Conservation (phyloP, 371 early-diverging fungal genomes). For the Mortierella sp. region DNA sequence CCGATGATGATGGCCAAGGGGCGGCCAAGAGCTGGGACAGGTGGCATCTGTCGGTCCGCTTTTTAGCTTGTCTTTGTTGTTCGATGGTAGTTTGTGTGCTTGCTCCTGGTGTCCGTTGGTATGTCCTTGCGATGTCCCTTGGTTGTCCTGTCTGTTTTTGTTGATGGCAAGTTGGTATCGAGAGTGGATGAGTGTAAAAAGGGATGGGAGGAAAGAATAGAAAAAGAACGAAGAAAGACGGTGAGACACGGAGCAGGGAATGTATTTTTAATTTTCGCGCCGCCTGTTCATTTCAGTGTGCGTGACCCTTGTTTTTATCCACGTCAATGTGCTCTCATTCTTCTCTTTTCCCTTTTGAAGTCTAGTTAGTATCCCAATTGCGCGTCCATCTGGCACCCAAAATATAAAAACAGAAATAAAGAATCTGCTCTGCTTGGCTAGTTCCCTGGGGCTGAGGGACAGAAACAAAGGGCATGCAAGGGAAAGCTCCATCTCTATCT, state of each 20-base stretch:
- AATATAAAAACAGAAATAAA: not conserved
- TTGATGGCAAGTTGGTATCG: not conserved
- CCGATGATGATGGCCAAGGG: conserved; percentile 34
- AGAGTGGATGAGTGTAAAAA: not conserved
- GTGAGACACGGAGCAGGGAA: too few species aligned
- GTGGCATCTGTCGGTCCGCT: conserved; percentile 21
- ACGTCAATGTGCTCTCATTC: not conserved
- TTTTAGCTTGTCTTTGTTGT: not conserved
- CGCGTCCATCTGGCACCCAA: not conserved
- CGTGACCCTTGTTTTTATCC: not conserved
- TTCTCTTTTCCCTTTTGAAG: not conserved
- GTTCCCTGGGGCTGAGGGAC: too few species aligned
- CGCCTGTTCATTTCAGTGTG: too few species aligned
- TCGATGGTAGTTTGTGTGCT: too few species aligned
- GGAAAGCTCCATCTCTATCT: too few species aligned
- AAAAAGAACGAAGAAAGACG: not conserved
- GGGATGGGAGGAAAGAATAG: not conserved
- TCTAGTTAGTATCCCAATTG: too few species aligned
- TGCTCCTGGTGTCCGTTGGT: not conserved
- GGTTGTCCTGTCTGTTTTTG: not conserved
- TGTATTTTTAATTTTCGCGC: conserved; percentile 1
- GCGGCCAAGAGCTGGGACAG: conserved; percentile 35
- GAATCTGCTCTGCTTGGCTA: too few species aligned
- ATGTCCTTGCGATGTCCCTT: not conserved
- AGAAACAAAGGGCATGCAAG: too few species aligned